phyloP scores from a whole-genome alignment of 2,329 filamentous ascomycete species.

The Penicillium expansum region DNA sequence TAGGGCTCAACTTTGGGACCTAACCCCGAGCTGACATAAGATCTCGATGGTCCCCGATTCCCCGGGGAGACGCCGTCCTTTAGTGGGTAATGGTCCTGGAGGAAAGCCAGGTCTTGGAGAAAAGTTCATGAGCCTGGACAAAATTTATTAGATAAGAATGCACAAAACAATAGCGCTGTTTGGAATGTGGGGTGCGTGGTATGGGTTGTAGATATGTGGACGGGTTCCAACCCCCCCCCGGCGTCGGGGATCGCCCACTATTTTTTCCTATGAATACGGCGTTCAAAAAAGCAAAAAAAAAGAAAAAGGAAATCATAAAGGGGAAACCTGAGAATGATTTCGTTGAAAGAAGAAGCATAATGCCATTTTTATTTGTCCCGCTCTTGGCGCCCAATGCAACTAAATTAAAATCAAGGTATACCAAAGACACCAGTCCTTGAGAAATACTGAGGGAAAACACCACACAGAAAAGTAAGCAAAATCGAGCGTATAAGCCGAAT shows the following conservation, averaged over 20 bases:
- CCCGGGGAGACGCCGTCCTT: neutral
- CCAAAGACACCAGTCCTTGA: conserved; percentile 8
- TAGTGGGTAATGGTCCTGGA: neutral
- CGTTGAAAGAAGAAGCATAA: conserved; percentile 4
- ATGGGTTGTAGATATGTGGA: neutral
- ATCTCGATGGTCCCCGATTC: neutral
- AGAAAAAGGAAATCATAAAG: neutral
- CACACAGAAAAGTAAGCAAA: neutral
- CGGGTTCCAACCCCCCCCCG: neutral
- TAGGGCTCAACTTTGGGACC: neutral
- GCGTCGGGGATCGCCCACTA: neutral
- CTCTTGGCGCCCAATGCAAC: conserved; percentile 25
- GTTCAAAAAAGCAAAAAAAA: neutral
- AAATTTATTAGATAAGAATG: neutral
- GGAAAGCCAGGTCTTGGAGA: neutral
- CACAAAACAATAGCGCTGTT: neutral
- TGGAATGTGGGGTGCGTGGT: neutral
- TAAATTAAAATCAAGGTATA: conserved; percentile 17
- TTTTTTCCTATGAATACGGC: neutral
- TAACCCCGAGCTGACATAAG: conserved; percentile 3
- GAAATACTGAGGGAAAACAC: conserved; percentile 3
- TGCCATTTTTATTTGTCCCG: conserved; percentile 17
- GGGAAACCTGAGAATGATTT: neutral
- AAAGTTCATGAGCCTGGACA: neutral
- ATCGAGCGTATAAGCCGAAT: neutral